Conservation (phyloP, 495 filamentous ascomycete genomes). For the Lasiosphaeria hispida region DNA sequence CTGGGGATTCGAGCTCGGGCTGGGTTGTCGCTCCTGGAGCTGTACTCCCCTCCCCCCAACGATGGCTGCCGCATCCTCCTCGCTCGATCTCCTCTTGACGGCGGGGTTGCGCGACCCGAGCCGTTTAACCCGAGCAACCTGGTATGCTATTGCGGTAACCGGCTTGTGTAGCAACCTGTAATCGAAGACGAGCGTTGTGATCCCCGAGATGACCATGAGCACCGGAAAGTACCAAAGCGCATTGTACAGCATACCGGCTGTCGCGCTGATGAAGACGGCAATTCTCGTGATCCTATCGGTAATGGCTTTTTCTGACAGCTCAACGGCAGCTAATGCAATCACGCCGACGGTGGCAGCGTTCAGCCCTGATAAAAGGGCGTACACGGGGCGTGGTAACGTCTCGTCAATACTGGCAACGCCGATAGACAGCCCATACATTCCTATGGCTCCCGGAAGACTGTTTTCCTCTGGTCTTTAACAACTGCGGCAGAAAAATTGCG, state of each 20-base stretch:
- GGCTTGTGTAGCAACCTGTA: constrained; percentile 47
- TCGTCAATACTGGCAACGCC: constrained; percentile 62
- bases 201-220: constrained; percentile 58
- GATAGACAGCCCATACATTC: constrained; percentile 70
- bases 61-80: constrained; percentile 7
- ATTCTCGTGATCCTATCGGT: constrained; percentile 68
- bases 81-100: background rate
- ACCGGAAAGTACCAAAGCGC: constrained; percentile 82
- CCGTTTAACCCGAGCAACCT: background rate
- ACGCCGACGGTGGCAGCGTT: constrained; percentile 79
- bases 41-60: background rate
- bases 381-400: constrained; percentile 62
- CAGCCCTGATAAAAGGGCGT: constrained; percentile 73
- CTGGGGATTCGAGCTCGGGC: background rate
- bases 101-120: background rate
- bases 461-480: background rate
- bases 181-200: constrained; percentile 61
- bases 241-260: constrained; percentile 71
- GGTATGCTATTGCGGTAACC: background rate
- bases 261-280: constrained; percentile 65
- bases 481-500: too few species aligned
- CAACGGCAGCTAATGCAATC: constrained; percentile 73
- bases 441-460: constrained; percentile 72
- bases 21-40: background rate
- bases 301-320: constrained; percentile 72